phyloP scores from a whole-genome alignment of 1,284 basidiomycete genomes.

The Malassezia nana region DNA sequence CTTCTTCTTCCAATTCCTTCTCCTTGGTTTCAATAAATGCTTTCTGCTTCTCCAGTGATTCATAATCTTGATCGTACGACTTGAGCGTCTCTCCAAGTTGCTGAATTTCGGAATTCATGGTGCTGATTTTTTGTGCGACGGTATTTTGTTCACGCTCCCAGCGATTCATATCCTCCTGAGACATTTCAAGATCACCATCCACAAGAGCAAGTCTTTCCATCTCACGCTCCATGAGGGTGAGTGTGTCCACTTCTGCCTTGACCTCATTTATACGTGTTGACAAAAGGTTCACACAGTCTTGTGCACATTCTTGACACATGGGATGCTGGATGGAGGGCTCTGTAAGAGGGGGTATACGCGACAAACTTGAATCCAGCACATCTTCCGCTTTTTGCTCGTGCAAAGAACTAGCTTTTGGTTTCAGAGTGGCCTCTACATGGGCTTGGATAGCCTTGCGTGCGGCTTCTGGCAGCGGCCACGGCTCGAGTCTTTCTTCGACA shows the following conservation, averaged over 20 bases:
- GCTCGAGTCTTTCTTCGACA: not conserved
- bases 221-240: constrained; percentile 31
- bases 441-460: not conserved
- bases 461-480: not conserved
- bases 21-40: constrained; percentile 13
- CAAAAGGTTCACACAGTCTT: not conserved
- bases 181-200: constrained; percentile 7
- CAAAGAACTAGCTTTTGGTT: not conserved
- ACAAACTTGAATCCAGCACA: not conserved
- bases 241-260: constrained; percentile 81
- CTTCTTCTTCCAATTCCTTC: constrained; percentile 60
- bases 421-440: not conserved
- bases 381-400: not conserved
- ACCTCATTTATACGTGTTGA: constrained; percentile 55
- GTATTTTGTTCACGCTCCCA: constrained; percentile 11
- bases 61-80: not conserved
- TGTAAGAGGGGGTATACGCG: constrained; percentile 17
- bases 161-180: not conserved
- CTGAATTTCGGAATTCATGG: constrained; percentile 18
- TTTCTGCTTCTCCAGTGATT: not conserved
- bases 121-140: constrained; percentile 16
- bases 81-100: constrained; percentile 3
- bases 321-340: constrained; percentile 57
- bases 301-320: constrained; percentile 73
- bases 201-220: constrained; percentile 23